Evolutionary conservation across 352 stramenopile genomes (phyloP), one percentile per base, ranked within the genome.

Genomic region (Phytophthora agathidicida): DNA sequence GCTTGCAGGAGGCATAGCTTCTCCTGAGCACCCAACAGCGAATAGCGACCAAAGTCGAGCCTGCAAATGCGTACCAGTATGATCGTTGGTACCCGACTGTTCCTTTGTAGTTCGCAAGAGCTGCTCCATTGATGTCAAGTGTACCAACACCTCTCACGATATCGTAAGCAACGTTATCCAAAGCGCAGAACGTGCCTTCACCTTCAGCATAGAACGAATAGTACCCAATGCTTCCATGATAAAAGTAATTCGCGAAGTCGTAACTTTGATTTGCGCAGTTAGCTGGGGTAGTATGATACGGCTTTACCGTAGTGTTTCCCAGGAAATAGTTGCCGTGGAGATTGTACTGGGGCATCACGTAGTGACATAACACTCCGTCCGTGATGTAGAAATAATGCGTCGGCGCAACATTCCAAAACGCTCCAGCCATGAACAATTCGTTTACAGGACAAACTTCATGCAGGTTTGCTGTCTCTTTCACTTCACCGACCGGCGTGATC

Each of bases 371-470:
- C 4, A 44, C n/a, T 13, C 45, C 44, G 31, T 42, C 31, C 7
- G 13, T 16, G 8, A 63, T 30, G 6, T 30, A 1, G 5, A 30
- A 49, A 23, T 63, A 68, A 17, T 58, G 44, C 10, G 44, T 44
- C 2, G 51, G 43, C 3, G 13, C 24, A 3, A 65, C 13, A 16
- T 69, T 69, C 60, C 60, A 65, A 24, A 36, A 69, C 9, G 45
- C 39, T 23, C 46, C 31, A 32, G 60, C 60, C 22, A 65, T 60
- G 20, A 52, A 50, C 3, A 60, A 11, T 9, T 47, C 47, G 9
- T 50, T 24, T 5, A 70, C 53, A 14, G 53, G 46, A 4, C 60
- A 70, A 11, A 20, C 16, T 13, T 39, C 19, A 16, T 37, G 13
- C 6, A 60, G 27, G 17, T 65, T 23, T 10, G 5, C 8, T 7